These are phyloP conservation scores for Pseudisothecium myosuroides DNA, from an alignment of 225 moss, liverwort and hornwort species.

Conservation along the genomic window DNA sequence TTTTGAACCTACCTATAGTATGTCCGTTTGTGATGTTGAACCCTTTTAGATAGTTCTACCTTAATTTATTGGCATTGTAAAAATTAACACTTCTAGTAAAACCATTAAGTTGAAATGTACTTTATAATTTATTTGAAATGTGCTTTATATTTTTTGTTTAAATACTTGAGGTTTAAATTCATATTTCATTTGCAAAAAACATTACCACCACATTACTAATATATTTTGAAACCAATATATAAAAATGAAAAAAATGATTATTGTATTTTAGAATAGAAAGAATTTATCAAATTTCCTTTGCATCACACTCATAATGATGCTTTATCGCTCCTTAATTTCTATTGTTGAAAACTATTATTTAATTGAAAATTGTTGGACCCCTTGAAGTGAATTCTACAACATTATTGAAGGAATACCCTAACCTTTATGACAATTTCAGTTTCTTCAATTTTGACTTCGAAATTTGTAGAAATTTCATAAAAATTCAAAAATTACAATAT, in stretches of 20 bases:
- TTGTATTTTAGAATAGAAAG: not conserved
- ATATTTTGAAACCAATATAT: not conserved
- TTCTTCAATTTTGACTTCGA: not conserved
- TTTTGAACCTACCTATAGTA: not conserved
- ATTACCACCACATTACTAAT: not conserved
- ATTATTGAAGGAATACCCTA: rapidly evolving
- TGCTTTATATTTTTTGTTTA: not conserved
- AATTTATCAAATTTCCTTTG: not conserved
- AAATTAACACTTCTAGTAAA: not conserved
- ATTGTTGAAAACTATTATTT: not conserved
- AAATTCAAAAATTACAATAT: not conserved
- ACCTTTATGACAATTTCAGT: not conserved
- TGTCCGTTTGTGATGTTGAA: not conserved
- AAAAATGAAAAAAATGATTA: not conserved
- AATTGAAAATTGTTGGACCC: not conserved
- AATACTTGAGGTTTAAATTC: not conserved
- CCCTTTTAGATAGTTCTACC: not conserved
- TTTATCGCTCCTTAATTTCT: not conserved
- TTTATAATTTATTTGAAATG: not conserved
- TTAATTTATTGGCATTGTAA: not conserved
- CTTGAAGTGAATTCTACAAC: not conserved
- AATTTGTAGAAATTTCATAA: not conserved
- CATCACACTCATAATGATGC: not conserved
- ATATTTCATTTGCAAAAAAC: not conserved
- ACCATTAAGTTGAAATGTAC: not conserved